Conservation (phyloP, 179 eudicot species). For the Dionaea muscipula region DNA sequence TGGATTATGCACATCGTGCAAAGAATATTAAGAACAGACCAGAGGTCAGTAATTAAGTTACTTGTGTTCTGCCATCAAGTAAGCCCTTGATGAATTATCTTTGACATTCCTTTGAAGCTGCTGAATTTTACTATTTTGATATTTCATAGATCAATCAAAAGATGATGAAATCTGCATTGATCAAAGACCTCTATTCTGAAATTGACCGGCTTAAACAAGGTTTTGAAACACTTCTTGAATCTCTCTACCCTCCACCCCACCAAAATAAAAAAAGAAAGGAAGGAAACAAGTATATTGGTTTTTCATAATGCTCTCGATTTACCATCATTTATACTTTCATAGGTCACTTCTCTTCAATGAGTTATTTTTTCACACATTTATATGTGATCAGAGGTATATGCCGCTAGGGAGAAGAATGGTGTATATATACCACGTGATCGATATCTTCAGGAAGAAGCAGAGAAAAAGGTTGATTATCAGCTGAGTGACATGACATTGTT, state of each 20-base stretch:
- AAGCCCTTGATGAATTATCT: neutral
- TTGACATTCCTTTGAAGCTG: neutral
- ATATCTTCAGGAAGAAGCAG: slow-evolving; percentile 84
- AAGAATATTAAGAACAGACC: slow-evolving; percentile 96
- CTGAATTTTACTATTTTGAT: slow-evolving; percentile 4
- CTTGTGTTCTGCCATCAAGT: neutral
- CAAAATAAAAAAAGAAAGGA: no score
- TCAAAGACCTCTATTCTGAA: slow-evolving; percentile 77
- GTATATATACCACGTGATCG: slow-evolving; percentile 83
- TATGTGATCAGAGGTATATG: slow-evolving; percentile 63
- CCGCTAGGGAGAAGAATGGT: slow-evolving; percentile 92
- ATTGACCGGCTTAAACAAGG: slow-evolving; percentile 94
- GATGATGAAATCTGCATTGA: slow-evolving; percentile 84
- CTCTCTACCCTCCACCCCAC: no score
- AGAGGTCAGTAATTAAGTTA: slow-evolving; percentile 48
- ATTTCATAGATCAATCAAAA: slow-evolving; percentile 69
- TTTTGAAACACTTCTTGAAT: slow-evolving; percentile 7
- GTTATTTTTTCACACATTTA: no score
- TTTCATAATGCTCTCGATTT: no score
- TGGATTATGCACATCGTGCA: slow-evolving; percentile 91
- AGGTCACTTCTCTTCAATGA: no score
- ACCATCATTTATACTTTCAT: no score
- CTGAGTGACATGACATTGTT: neutral
- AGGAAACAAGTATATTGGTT: no score
- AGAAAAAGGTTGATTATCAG: slow-evolving; percentile 51